Evolutionary conservation across 352 stramenopile species (phyloP).

Genomic region (Blastocystis sp.): DNA sequence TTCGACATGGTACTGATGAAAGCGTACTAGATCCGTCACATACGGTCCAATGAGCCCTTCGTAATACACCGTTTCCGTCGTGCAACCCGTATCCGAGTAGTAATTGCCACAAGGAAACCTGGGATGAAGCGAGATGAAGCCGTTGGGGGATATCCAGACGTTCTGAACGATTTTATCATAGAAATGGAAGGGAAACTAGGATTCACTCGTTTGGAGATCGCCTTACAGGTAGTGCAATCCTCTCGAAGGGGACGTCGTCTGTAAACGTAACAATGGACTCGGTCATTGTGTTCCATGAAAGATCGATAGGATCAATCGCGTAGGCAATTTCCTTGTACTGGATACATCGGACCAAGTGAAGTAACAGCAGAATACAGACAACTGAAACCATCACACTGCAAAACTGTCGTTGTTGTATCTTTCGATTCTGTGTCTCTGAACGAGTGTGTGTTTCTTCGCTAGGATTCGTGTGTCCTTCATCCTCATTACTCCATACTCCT

Average conservation of each 20-base stretch:
- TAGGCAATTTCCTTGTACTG: background rate
- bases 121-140: background rate
- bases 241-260: background rate
- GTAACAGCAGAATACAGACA: background rate
- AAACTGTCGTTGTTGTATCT: too few relatives aligned
- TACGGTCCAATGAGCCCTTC: conserved; percentile 27
- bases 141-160: conserved; percentile 31
- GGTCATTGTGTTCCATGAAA: background rate
- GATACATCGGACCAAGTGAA: background rate
- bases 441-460: too few relatives aligned
- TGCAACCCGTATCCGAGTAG: background rate
- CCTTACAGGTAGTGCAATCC: background rate
- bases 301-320: conserved; percentile 11
- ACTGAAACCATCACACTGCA: background rate
- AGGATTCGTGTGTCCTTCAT: too few relatives aligned
- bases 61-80: background rate
- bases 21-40: background rate
- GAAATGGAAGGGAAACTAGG: conserved; percentile 37
- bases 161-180: conserved; percentile 6
- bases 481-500: too few relatives aligned
- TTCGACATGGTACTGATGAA: background rate
- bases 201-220: background rate
- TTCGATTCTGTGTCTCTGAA: too few relatives aligned
- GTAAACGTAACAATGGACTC: background rate
- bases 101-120: background rate